A percentile compares a stretch with the other conserved stretches of the same genome.
Conservation (phyloP, 2,329 filamentous ascomycete species). For the Didymella keratinophila region DNA sequence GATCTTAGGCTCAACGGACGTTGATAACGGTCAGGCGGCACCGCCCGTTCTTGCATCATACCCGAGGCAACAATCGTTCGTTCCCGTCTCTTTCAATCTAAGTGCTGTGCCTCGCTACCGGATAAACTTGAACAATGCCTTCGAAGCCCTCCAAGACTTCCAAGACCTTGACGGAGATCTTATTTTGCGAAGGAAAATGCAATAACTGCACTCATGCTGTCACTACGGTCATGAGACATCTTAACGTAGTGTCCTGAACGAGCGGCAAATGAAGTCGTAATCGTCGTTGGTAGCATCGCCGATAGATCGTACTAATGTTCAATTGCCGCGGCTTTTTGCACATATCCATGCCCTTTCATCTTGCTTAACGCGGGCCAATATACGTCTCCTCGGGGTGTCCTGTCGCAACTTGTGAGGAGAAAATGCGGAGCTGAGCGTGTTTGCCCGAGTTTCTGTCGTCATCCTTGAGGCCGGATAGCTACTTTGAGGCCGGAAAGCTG, state of each 20-base stretch:
- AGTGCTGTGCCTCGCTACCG: constrained; percentile 10
- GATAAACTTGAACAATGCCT: constrained; percentile 2
- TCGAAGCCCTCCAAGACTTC: constrained; percentile 4
- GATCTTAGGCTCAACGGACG: not conserved
- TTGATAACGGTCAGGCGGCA: not conserved
- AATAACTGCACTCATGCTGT: constrained; percentile 3
- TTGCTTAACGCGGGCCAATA: constrained; percentile 17
- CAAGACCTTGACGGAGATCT: constrained; percentile 8
- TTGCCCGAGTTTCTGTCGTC: constrained; percentile 4
- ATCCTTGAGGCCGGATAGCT: constrained; percentile 4
- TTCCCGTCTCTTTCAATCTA: constrained; percentile 11
- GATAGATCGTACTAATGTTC: constrained; percentile 10
- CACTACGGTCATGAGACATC: not conserved
- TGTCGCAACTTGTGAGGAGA: constrained; percentile 14
- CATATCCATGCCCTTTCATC: constrained; percentile 6
- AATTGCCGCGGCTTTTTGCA: constrained; percentile 17
- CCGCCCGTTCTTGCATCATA: constrained; percentile 6
- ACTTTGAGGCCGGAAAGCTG: constrained; percentile 3
- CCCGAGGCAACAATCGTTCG: constrained; percentile 1
- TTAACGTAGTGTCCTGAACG: constrained; percentile 2
- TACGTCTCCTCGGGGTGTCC: constrained; percentile 9
- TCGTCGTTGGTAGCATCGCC: constrained; percentile 4
- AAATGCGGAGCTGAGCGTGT: constrained; percentile 18
- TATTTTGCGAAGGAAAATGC: not conserved
- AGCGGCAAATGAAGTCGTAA: constrained; percentile 11